Evolutionary conservation across 441 rosid species (phyloP), one percentile per base, ranked within the genome.

Genomic region (Syzygium syzygioides): DNA sequence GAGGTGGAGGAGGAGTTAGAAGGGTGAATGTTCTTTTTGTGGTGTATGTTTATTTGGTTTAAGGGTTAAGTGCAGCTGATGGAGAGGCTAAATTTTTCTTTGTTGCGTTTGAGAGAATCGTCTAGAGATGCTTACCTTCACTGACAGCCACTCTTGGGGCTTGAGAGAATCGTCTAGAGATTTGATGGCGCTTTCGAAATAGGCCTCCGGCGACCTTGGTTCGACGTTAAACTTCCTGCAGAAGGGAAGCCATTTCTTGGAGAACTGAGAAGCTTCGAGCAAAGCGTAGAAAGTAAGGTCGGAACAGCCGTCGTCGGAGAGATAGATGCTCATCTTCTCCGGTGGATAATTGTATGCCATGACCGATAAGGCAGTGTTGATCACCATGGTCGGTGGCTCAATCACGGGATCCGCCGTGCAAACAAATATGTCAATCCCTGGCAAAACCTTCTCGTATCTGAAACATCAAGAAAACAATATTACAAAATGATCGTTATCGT

Each of bases 271-370:
- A 14, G 90, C 89, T 50, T 89, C 86, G 4, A 83, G 48, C 87
- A 60, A 30, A 4, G 86, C 88, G 0, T 87, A 83, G 71, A 89
- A 89, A 9, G 88, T 89, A 12, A 89, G 52, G 56, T 86, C 85
- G 9, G 89, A 83, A 34, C 89, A 84, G 28, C 90, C 89, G 6
- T 89, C 90, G 19, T 89, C 90, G 3, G 90, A 89, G 66, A 89
- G 53, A 45, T 86, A 89, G 64, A 79, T 84, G 14, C 66, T 56
- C 30, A 62, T 64, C 83, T 87, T 89, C 32, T 60, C 90, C 6
- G 48, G 87, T 6, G 90, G 87, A 52, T 89, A 89, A 20, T 89
- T 41, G 25, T 87, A 89, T 2, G 89, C 90, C 90, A 89, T 89
- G 86, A 86, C 85, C 4, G 90, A 89, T 54, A 89, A 55, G n/a